Conservation (phyloP, 2,329 filamentous ascomycete genomes). For the Dactylella cylindrospora region DNA sequence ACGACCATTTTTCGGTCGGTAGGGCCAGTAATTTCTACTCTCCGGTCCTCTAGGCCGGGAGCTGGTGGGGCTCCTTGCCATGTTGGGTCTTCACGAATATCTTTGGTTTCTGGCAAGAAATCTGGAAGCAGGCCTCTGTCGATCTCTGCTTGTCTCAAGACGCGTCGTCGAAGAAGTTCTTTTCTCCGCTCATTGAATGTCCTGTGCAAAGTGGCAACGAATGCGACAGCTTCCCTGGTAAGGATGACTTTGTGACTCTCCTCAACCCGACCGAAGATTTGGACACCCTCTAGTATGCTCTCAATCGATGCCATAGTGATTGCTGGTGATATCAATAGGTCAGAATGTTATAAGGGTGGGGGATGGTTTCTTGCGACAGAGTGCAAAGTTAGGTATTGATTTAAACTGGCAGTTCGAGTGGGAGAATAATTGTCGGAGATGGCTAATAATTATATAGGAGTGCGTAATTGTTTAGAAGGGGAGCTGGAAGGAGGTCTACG, state of each 20-base stretch:
- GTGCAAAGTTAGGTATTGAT: no score
- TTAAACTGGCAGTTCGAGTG: no score
- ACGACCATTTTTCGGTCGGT: slow-evolving; percentile 99
- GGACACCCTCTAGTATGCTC: slow-evolving; percentile 80
- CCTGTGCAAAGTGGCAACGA: slow-evolving; percentile 90
- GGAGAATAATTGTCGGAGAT: no score
- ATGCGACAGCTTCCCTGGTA: slow-evolving; percentile 73
- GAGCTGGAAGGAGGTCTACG: no score
- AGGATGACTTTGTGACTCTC: slow-evolving; percentile 85
- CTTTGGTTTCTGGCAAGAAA: slow-evolving; percentile 92
- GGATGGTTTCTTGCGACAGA: neutral
- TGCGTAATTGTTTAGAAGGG: no score
- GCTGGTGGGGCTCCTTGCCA: slow-evolving; percentile 93
- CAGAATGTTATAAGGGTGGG: neutral
- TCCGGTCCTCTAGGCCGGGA: slow-evolving; percentile 86
- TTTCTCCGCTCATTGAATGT: slow-evolving; percentile 91
- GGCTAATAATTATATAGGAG: no score
- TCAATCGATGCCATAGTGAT: slow-evolving; percentile 69
- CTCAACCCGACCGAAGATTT: slow-evolving; percentile 76
- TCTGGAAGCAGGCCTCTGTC: slow-evolving; percentile 86
- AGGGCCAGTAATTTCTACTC: slow-evolving; percentile 95
- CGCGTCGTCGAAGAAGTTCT: slow-evolving; percentile 80
- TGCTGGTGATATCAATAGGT: slow-evolving; percentile 2
- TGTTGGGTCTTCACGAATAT: slow-evolving; percentile 88
- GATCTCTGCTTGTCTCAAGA: slow-evolving; percentile 84